phyloP scores from a whole-genome alignment of 2,329 filamentous ascomycete species.

The Fusarium penzigii region DNA sequence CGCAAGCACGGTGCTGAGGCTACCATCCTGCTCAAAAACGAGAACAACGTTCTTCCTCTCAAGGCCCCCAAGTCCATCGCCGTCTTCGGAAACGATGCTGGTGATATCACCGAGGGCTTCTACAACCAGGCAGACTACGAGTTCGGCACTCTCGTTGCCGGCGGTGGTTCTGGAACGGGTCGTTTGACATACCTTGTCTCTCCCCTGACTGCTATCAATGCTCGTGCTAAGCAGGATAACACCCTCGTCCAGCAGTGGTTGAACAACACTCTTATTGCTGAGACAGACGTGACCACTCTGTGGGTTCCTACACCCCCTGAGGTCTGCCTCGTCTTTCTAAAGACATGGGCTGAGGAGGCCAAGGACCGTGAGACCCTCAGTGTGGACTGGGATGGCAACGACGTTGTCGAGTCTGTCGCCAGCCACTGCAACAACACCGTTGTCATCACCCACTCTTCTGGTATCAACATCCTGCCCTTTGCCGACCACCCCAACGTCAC shows the following conservation, averaged over 20 bases:
- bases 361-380: conserved; percentile 56
- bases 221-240: conserved; percentile 47
- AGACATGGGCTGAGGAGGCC: conserved; percentile 66
- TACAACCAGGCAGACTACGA: conserved; percentile 66
- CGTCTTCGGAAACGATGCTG: conserved; percentile 54
- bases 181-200: conserved; percentile 40
- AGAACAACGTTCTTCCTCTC: conserved; percentile 59
- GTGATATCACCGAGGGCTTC: conserved; percentile 62
- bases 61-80: conserved; percentile 58
- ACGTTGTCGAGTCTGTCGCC: conserved; percentile 62
- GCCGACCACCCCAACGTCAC: conserved; percentile 67
- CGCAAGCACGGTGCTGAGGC: conserved; percentile 57
- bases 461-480: conserved; percentile 67
- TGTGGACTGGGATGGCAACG: conserved; percentile 61
- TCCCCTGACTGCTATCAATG: conserved; percentile 42
- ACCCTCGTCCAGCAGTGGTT: conserved; percentile 48
- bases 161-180: conserved; percentile 52
- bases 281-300: conserved; percentile 44
- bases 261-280: conserved; percentile 46
- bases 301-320: conserved; percentile 55
- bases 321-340: conserved; percentile 66
- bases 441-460: conserved; percentile 69
- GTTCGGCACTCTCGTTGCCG: conserved; percentile 56
- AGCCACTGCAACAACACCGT: conserved; percentile 64
- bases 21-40: conserved; percentile 74